Evolutionary conservation across 75 land plant species (phyloP), one percentile per base, ranked within the genome.

Genomic region (Azolla pinnata): DNA sequence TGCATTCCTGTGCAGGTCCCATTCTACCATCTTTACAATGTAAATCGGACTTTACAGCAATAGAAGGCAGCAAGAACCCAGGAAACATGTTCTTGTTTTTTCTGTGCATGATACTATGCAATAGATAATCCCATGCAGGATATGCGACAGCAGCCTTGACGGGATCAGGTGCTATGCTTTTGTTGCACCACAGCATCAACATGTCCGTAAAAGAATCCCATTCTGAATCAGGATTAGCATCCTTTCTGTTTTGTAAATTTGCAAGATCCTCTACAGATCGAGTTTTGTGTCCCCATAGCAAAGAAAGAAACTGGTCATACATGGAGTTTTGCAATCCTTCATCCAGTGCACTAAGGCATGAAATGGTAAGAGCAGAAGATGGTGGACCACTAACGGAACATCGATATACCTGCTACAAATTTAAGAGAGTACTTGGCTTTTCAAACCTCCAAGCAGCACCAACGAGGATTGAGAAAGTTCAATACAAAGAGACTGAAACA

Each of bases 321-420:
- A 78, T 69, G 31, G 62, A 56, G 35, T 78, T 69, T 63, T 72
- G 67, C 31, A 95, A 75, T 46, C 99, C 97, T 48, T 90, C 91
- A 40, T 91, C 71, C 64, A 95, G 61, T 51, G 91, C 88, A 29
- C 62, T 69, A 46, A 95, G 66, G 59, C 99, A 95, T 18, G 88
- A 79, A 58, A 73, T 64, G 19, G 62, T 75, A 34, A 89, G 64
- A n/a, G 72, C 71, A 14, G 91, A 95, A 49, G 80, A 69, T 17
- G 86, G 91, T 7, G 57, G 69, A 59, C 68, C 59, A 19, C 75
- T 70, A n/a, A 95, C 74, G 3, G 79, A 62, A 67, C 91, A 90
- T 60, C 99, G 69, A 54, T 79, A 81, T 14, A 86, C 70, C 99
- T 90, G 53, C 67, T 48, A 70, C 18, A 66, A 67, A 14, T 0